phyloP scores from a whole-genome alignment of 1,284 basidiomycete species.

The Boletus coffeatus region DNA sequence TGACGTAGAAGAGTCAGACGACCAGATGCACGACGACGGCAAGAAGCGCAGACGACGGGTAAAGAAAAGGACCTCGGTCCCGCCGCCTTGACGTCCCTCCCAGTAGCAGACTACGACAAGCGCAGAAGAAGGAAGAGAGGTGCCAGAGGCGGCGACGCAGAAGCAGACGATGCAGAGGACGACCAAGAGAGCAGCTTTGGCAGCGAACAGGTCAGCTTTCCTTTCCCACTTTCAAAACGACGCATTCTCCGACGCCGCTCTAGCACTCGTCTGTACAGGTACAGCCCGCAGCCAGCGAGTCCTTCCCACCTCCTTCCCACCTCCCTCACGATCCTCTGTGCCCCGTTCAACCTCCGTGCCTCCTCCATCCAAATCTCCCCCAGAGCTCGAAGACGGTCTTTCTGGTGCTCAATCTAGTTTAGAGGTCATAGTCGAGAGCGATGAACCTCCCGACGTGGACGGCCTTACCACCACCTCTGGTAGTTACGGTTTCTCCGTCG shows the following conservation, averaged over 20 bases:
- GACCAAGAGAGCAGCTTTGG: slow-evolving; percentile 32
- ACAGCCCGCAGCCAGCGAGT: slow-evolving; percentile 14
- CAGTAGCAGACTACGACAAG: slow-evolving; percentile 56
- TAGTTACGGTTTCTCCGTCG: slow-evolving; percentile 38
- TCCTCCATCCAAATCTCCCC: slow-evolving; percentile 27
- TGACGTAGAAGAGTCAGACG: slow-evolving; percentile 56
- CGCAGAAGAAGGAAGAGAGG: slow-evolving; percentile 42
- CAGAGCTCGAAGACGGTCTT: slow-evolving; percentile 35
- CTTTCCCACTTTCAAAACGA: neutral
- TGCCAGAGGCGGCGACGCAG: slow-evolving; percentile 29
- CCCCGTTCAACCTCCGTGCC: slow-evolving; percentile 30
- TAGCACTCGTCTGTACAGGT: slow-evolving; percentile 32
- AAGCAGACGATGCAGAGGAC: slow-evolving; percentile 24
- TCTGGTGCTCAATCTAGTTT: slow-evolving; percentile 43
- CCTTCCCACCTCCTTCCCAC: slow-evolving; percentile 22
- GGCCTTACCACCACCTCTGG: slow-evolving; percentile 24
- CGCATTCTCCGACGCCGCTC: slow-evolving; percentile 8
- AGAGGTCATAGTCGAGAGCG: slow-evolving; percentile 54
- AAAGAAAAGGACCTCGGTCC: slow-evolving; percentile 47
- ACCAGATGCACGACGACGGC: slow-evolving; percentile 51
- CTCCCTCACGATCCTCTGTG: slow-evolving; percentile 28
- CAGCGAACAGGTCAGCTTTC: slow-evolving; percentile 30
- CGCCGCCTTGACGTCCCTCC: slow-evolving; percentile 59
- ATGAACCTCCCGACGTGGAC: slow-evolving; percentile 38
- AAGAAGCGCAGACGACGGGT: slow-evolving; percentile 48